Evolutionary conservation across 768 basidiomycete species (phyloP), one percentile per base, ranked within the genome.

Genomic region (Calocybe cyanea): DNA sequence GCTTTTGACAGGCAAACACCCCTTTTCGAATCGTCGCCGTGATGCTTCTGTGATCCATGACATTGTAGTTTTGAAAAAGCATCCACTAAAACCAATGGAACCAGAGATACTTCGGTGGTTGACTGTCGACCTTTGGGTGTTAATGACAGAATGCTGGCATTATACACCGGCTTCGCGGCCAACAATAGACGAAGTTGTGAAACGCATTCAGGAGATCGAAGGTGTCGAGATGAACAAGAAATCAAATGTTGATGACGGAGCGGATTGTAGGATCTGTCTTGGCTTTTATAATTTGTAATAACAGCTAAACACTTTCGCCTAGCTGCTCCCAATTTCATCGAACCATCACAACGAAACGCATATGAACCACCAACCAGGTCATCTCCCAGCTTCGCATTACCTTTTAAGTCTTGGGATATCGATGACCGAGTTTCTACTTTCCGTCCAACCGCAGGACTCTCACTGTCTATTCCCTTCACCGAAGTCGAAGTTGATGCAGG

Each of bases 11-110:
- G 68, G 66, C 21, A 70, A 76, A 56, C 59, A 58, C 30, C 83
- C 82, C 0, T 83, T 75, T 54, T 59, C 72, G 8, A 67, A 79
- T 41, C 67, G 67, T 37, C 75, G 62, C 52, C 65, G 74, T 17
- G 78, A 82, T 51, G 64, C 75, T 9, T 59, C 69, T 20, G 79
- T 83, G 18, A 67, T 80, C 34, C 65, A 64, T 46, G 69, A 71
- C 46, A 66, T 80, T 28, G 51, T 67, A 1, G 54, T 61, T 3
- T 58, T 67, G 30, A 60, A 65, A 33, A 57, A 66, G 47, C 59
- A 56, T 7, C 81, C 80, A 2, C 57, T 52, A 0, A 65, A 75
- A 9, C 82, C 82, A 28, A 50, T 61, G 20, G 65, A 61, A 3
- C 56, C 51, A 15, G 63, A 55, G 1, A 57, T 57, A 8, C 42